Percentiles rank a stretch among this genome's conserved stretches.
phyloP scores from a whole-genome alignment of 306 rosid genomes.

The Quercus mongolica region DNA sequence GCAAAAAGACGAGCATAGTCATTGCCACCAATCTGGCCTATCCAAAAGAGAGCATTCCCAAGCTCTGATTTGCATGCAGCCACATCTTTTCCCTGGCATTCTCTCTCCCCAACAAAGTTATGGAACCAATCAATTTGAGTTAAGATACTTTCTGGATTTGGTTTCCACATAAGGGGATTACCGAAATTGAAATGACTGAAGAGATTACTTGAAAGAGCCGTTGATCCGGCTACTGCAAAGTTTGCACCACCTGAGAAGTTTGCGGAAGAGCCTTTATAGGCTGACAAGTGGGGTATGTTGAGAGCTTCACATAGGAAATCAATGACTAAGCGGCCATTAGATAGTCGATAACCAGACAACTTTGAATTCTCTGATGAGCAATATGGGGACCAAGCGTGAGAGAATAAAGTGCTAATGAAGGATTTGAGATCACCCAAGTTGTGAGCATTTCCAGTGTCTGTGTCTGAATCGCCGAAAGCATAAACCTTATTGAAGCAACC shows the following conservation, averaged over 20 bases:
- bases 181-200: background rate
- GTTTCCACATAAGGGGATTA: conserved; percentile 13
- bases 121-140: conserved; percentile 24
- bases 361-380: too few relatives aligned
- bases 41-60: conserved; percentile 17
- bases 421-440: background rate
- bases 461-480: conserved; percentile 20
- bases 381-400: too few relatives aligned
- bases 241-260: background rate
- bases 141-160: background rate
- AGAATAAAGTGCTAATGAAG: background rate
- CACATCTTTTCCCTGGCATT: background rate
- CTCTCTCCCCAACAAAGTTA: background rate
- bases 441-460: conserved; percentile 26
- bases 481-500: conserved; percentile 16
- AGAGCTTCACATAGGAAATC: conserved; percentile 15
- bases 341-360: background rate
- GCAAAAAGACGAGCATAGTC: conserved; percentile 18
- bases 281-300: background rate
- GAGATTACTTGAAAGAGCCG: background rate
- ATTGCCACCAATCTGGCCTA: conserved; percentile 25
- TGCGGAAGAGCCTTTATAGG: background rate
- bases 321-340: conserved; percentile 15
- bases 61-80: background rate
- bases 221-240: conserved; percentile 25